Conservation (phyloP, 225 moss, liverwort and hornwort genomes). For the Physcomitrium patens region DNA sequence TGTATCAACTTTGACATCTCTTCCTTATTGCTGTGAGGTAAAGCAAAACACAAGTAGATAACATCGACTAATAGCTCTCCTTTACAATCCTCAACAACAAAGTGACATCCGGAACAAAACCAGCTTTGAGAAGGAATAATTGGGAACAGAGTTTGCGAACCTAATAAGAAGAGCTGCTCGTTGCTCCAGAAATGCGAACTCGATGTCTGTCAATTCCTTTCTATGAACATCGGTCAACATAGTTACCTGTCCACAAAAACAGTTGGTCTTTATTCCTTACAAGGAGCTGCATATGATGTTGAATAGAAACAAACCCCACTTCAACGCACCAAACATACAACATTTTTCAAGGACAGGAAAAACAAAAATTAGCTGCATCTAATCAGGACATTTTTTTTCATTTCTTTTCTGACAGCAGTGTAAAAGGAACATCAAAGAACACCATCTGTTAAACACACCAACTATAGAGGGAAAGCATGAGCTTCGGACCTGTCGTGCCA, state of each 20-base stretch:
- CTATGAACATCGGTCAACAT: constrained; percentile 53
- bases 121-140: neutral
- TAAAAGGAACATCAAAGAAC: neutral
- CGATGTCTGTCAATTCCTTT: constrained; percentile 56
- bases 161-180: constrained; percentile 47
- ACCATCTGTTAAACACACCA: neutral
- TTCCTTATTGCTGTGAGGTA: constrained; percentile 51
- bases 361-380: neutral
- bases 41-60: neutral
- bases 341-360: too few relatives aligned
- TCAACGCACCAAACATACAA: too few relatives aligned
- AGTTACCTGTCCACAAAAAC: constrained; percentile 31
- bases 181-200: constrained; percentile 64
- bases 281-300: neutral
- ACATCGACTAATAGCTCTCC: rapidly evolving
- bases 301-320: too few relatives aligned
- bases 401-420: neutral
- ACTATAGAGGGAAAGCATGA: constrained; percentile 5
- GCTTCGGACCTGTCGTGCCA: constrained; percentile 40
- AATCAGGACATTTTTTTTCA: rapidly evolving
- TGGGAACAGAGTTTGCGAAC: constrained; percentile 11
- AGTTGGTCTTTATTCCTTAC: neutral
- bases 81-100: neutral
- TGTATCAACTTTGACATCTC: constrained; percentile 73
- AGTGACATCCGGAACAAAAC: neutral